Percentiles rank a stretch among this genome's conserved stretches.
These are phyloP conservation scores for Inga leiocalycina DNA, from an alignment of 306 rosid genomes.

Conservation along the genomic window DNA sequence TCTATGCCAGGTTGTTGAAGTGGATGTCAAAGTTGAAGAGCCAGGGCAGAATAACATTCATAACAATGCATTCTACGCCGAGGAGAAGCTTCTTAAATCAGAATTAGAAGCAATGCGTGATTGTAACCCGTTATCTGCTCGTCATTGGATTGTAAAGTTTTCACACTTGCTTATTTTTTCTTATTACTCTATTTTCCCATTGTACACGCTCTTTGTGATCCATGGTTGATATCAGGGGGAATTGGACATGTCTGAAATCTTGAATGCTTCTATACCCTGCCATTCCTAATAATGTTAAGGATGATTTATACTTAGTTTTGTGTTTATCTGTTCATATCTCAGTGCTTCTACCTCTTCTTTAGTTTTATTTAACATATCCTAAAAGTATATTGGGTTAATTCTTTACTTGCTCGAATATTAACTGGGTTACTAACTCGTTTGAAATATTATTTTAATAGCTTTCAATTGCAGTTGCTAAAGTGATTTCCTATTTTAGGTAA, in stretches of 20 bases:
- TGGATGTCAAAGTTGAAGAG: constrained; percentile 74
- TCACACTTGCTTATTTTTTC: constrained; percentile 10
- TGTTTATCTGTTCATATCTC: neutral
- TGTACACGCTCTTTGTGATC: neutral
- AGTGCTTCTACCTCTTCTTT: constrained; percentile 12
- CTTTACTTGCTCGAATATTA: neutral
- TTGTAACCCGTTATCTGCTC: constrained; percentile 73
- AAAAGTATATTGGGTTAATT: neutral
- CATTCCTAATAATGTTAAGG: constrained; percentile 18
- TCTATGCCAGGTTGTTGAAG: constrained; percentile 62
- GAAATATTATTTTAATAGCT: neutral
- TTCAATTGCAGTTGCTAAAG: neutral
- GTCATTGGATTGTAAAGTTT: constrained; percentile 82
- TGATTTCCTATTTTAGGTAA: constrained; percentile 48
- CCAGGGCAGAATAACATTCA: constrained; percentile 77
- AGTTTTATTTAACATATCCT: neutral
- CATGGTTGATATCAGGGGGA: constrained; percentile 19
- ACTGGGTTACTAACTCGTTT: constrained; percentile 20
- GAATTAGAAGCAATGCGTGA: constrained; percentile 82
- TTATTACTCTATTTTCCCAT: neutral
- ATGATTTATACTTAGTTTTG: constrained; percentile 13
- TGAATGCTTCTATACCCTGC: constrained; percentile 31
- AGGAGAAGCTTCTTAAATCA: constrained; percentile 69
- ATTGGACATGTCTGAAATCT: constrained; percentile 33
- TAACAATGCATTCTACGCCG: constrained; percentile 80